Base-by-base conservation (phyloP, 73 alveolate genomes). In the Paramecium sonneborni region DNA sequence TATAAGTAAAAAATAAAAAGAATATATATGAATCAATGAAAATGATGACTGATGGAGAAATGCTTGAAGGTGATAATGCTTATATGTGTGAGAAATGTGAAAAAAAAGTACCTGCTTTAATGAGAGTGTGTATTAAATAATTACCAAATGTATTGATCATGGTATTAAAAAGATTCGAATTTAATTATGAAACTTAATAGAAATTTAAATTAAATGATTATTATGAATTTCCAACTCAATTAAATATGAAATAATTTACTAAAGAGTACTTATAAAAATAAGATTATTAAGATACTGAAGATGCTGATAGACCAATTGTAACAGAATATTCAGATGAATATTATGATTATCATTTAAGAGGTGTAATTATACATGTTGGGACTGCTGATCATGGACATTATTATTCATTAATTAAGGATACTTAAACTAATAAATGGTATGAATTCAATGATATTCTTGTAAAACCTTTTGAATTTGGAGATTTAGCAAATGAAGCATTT, bases 381-480 rank as follows among this genome's bases (percentile, higher is more conserved):
- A 97, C 96, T 55, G 98, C 99, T 6, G 99, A 98, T 70, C 92
- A 89, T 52, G 99, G 99, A 0, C 99, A 98, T 93, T 98, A 98
- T 93, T 95, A 93, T 93, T 94, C 98, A 38, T 94, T 95, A 84
- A 98, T 97, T 15, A 85, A 79, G 84, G 85, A 91, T 18, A 12
- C 84, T 32, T 34, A 37, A 24, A 62, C 89, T 24, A 55, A 92
- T 24, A 56, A 92, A 18, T 93, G 97, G 97, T 38, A 57, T 85
- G 96, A 93, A 69, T 93, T 93, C 57, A 93, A 93, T 93, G 97
- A 93, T 56, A 93, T 52, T 28, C 48, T 86, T 23, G 96, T 93
- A 11, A 94, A 88, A 70, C 97, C 93, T 85, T 95, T 98, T 90
- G 97, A 97, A 93, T 90, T 95, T 41, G 87, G 93, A 24, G 93